Conservation (phyloP, 257 asterid species). For the Primulina huaijiensis region DNA sequence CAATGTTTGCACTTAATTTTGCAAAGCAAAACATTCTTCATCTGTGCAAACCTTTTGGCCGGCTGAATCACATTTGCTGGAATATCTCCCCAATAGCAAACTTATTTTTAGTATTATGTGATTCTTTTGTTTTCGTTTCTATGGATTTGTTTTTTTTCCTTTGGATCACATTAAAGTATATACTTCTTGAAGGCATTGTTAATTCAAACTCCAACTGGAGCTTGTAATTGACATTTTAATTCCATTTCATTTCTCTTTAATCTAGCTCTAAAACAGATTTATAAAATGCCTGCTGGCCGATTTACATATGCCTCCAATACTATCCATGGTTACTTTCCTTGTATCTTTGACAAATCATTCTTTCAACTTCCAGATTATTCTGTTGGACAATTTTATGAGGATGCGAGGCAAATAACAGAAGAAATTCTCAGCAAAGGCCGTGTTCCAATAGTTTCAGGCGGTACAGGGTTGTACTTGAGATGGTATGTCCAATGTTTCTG, state of each 20-base stretch:
- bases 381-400: constrained; percentile 81
- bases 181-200: not conserved
- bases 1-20: not conserved
- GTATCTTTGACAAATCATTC: constrained; percentile 10
- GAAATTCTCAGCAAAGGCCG: constrained; percentile 65
- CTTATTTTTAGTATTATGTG: not conserved
- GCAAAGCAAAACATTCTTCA: not conserved
- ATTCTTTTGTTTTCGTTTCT: not conserved
- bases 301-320: not conserved
- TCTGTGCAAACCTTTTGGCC: not conserved
- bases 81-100: not conserved
- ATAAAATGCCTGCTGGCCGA: not conserved
- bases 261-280: constrained; percentile 8
- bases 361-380: constrained; percentile 64
- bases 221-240: not conserved
- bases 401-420: constrained; percentile 74
- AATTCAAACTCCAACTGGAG: not conserved
- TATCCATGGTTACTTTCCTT: constrained; percentile 1
- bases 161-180: not conserved
- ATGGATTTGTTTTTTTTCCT: not conserved
- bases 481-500: constrained; percentile 51
- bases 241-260: not conserved
- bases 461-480: constrained; percentile 92
- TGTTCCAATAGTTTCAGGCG: constrained; percentile 88
- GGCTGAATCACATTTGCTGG: not conserved